Conservation (phyloP, 176 grass and related monocot species). For the Pharus latifolius region DNA sequence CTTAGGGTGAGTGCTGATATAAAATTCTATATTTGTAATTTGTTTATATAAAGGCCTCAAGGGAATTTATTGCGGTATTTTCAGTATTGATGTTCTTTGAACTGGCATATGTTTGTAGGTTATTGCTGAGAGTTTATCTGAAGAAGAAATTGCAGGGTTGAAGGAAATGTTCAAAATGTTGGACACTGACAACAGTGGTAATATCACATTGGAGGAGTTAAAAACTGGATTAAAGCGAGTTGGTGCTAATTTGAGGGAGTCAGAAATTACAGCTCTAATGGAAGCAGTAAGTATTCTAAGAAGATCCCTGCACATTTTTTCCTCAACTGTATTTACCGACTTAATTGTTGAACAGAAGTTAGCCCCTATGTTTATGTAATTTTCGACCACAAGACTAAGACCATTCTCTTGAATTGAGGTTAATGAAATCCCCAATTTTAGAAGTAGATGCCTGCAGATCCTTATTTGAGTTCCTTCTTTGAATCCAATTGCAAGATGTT, state of each 20-base stretch:
- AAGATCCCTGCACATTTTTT: neutral
- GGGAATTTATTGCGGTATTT: neutral
- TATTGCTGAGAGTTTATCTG: conserved; percentile 68
- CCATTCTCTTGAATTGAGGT: neutral
- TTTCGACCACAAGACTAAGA: neutral
- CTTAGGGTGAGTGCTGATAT: conserved; percentile 43
- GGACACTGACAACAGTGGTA: conserved; percentile 61
- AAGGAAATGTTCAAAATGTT: conserved; percentile 91
- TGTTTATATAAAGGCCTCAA: neutral
- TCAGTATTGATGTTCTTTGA: neutral
- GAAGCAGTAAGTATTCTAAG: conserved; percentile 45
- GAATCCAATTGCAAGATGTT: neutral
- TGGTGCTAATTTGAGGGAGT: conserved; percentile 62
- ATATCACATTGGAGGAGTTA: conserved; percentile 68
- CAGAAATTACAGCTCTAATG: conserved; percentile 71
- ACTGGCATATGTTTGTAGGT: conserved; percentile 25
- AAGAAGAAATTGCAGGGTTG: conserved; percentile 73
- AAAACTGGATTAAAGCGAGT: conserved; percentile 55
- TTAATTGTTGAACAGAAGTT: neutral
- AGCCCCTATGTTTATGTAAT: neutral
- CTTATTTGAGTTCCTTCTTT: neutral
- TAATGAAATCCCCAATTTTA: neutral
- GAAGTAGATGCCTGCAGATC: neutral
- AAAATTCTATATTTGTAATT: neutral
- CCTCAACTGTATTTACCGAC: neutral